phyloP scores from a whole-genome alignment of 169 alveolate species.

The Pseudocohnilembus persalinus region DNA sequence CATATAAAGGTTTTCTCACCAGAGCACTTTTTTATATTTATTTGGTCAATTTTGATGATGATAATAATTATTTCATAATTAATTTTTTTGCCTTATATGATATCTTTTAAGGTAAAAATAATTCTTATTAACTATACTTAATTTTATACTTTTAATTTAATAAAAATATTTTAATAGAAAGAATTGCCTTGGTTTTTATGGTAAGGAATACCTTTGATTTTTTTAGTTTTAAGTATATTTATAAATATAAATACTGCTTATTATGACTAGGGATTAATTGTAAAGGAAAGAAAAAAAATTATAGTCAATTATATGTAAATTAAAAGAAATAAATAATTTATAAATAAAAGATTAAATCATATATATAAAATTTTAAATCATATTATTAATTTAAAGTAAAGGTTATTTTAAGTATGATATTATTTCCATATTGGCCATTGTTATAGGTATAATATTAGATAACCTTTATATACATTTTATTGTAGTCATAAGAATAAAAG shows the following conservation, averaged over 20 bases:
- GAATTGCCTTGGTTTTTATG: neutral
- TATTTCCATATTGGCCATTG: neutral
- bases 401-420: too few species aligned
- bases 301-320: neutral
- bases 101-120: neutral
- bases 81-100: neutral
- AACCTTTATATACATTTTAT: neutral
- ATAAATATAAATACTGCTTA: neutral
- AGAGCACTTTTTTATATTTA: neutral
- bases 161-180: too few species aligned
- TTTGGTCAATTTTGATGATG: neutral
- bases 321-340: too few species aligned
- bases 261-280: neutral
- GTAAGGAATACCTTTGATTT: neutral
- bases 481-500: neutral
- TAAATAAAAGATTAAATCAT: neutral
- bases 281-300: neutral
- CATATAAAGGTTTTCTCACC: neutral
- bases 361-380: neutral
- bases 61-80: neutral
- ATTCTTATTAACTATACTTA: too few species aligned
- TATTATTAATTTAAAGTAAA: neutral
- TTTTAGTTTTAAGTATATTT: neutral
- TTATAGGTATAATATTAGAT: neutral
- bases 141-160: too few species aligned